These are phyloP conservation scores for Jatropha podagrica DNA, from an alignment of 441 rosid genomes.

Conservation along the genomic window DNA sequence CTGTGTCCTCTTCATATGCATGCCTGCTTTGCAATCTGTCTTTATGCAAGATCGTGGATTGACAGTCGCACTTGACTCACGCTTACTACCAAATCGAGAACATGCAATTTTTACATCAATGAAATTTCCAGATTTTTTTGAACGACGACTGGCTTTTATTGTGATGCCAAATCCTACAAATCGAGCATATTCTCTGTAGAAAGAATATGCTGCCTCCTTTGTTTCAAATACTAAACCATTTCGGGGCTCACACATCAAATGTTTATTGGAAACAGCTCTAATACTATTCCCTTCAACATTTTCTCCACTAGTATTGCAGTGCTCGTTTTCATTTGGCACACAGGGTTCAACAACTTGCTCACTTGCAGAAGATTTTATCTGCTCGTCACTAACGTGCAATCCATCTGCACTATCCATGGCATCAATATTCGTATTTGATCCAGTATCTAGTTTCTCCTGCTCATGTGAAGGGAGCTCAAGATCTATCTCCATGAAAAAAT, in stretches of 20 bases:
- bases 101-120: constrained; percentile 66
- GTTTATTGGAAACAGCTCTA: constrained; percentile 17
- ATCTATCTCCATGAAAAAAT: constrained; percentile 40
- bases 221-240: constrained; percentile 55
- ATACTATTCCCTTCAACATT: constrained; percentile 17
- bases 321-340: constrained; percentile 23
- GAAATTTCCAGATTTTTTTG: constrained; percentile 55
- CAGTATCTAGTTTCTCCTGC: constrained; percentile 22
- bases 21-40: constrained; percentile 66
- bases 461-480: constrained; percentile 39
- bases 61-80: constrained; percentile 29
- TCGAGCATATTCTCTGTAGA: constrained; percentile 60
- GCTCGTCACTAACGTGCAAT: constrained; percentile 32
- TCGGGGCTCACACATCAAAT: constrained; percentile 28
- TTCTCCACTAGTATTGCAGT: constrained; percentile 21
- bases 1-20: constrained; percentile 64
- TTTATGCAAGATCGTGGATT: constrained; percentile 52
- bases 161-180: constrained; percentile 62
- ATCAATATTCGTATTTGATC: constrained; percentile 22
- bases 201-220: constrained; percentile 59
- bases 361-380: constrained; percentile 28
- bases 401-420: constrained; percentile 24
- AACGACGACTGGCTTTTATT: constrained; percentile 60
- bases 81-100: constrained; percentile 61
- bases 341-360: constrained; percentile 30